Evolutionary conservation across 2,329 filamentous ascomycete species (phyloP), one percentile per base, ranked within the genome.

Genomic region (Nemania diffusa): DNA sequence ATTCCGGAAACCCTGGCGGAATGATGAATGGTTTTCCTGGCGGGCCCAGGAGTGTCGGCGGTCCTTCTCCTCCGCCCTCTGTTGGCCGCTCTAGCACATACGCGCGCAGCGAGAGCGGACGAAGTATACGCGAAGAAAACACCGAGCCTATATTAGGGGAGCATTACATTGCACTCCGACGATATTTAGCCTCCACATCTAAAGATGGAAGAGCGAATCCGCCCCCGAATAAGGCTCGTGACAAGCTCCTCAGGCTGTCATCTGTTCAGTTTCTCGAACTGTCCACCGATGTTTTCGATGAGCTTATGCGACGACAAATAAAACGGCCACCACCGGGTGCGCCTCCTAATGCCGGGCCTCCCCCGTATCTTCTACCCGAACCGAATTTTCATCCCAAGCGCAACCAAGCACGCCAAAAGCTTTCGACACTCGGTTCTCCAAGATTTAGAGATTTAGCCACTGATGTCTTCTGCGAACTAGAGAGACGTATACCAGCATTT

Each of bases 241-340:
- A 98, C 81, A 99, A 99, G 84, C 86, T 98, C 64, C 85, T 97
- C 67, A 90, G 95, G 66, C 86, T 99, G 58, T 97, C 94, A 0
- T 85, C 91, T 1, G 93, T 97, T 29, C 96, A 99, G 79, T 98
- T 99, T 79, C 93, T 97, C 80, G 96, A 99, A 82, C 87, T 99
- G 69, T 97, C 94, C 81, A 98, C 95, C 65, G 96, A 99, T 81
- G 95, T 99, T 46, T 98, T 92, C 81, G 96, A 99, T 80, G 96
- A 99, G 81, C 85, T 98, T 71, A 85, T 97, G 73, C 91, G 96
- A 67, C 89, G 96, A 71, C 94, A 98, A 79, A 88, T 92, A 58
- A 85, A 85, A 61, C 82, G 88, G 68, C 82, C 82, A 62, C 83
- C 84, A 17, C 82, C 85, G 24, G 86, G 84, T 72, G 83, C 84